Conservation (phyloP, 2,329 filamentous ascomycete genomes). For the Cladosporium colombiae region DNA sequence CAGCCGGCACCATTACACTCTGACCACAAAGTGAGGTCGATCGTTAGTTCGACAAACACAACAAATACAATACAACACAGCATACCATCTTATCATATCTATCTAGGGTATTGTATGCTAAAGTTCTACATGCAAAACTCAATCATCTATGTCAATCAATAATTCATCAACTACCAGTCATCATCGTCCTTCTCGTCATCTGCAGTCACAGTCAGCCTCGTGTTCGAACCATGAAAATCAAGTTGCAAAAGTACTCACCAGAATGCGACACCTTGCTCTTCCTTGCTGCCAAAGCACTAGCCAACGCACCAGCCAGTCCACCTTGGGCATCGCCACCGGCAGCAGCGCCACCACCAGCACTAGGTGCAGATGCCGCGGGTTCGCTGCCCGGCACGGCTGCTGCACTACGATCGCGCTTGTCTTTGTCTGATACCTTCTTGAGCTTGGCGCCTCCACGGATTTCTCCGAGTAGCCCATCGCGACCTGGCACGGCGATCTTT, state of each 20-base stretch:
- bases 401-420: slow-evolving; percentile 71
- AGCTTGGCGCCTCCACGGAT: slow-evolving; percentile 68
- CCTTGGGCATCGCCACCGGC: slow-evolving; percentile 50
- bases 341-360: slow-evolving; percentile 51
- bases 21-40: background rate
- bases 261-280: slow-evolving; percentile 94
- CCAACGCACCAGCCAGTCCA: slow-evolving; percentile 58
- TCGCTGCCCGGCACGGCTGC: slow-evolving; percentile 60
- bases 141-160: background rate
- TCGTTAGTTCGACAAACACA: background rate
- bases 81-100: background rate
- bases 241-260: slow-evolving; percentile 64
- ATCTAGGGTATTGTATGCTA: slow-evolving; percentile 12
- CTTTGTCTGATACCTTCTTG: slow-evolving; percentile 71
- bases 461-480: slow-evolving; percentile 65
- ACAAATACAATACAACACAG: background rate
- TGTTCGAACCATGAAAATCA: background rate
- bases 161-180: slow-evolving; percentile 60
- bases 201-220: slow-evolving; percentile 38
- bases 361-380: slow-evolving; percentile 56
- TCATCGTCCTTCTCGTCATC: slow-evolving; percentile 78
- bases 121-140: background rate
- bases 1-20: background rate
- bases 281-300: slow-evolving; percentile 78
- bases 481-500: slow-evolving; percentile 47